A percentile compares a stretch with the other conserved stretches of the same genome.
phyloP scores from a whole-genome alignment of 2,329 filamentous ascomycete genomes.

The Fusarium neocosmosporiellum region DNA sequence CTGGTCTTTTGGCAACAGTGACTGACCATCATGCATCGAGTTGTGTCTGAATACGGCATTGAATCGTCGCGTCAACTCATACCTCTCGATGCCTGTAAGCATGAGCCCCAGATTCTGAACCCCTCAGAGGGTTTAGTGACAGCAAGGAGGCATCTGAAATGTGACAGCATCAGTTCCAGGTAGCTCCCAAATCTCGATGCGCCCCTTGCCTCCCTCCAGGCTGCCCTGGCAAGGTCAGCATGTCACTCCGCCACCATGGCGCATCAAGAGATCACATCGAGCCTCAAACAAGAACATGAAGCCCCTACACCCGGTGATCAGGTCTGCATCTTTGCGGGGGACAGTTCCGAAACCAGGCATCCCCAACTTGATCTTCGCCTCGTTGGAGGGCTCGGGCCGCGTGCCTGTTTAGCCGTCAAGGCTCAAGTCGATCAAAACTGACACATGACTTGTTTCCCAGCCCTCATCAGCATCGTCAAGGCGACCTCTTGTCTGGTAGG shows the following conservation, averaged over 20 bases:
- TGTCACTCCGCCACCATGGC: conserved; percentile 24
- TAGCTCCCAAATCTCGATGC: conserved; percentile 14
- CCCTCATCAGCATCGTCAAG: conserved; percentile 20
- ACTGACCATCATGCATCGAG: conserved; percentile 5
- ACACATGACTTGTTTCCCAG: conserved; percentile 31
- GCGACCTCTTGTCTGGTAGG: conserved; percentile 5
- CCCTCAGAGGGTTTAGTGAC: conserved; percentile 13
- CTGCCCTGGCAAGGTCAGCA: conserved; percentile 21
- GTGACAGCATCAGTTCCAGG: conserved; percentile 25
- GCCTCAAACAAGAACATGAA: conserved; percentile 6
- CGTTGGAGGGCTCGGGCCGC: conserved; percentile 26
- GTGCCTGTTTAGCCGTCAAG: conserved; percentile 33
- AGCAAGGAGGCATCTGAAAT: conserved; percentile 32
- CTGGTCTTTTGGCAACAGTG: background rate
- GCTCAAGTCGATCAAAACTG: conserved; percentile 18
- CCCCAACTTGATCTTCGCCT: conserved; percentile 25
- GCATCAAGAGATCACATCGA: conserved; percentile 31
- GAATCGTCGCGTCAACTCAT: background rate
- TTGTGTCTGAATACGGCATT: background rate
- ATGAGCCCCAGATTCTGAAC: background rate
- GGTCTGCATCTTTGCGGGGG: conserved; percentile 21
- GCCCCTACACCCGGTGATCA: conserved; percentile 14
- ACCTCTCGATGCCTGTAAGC: background rate
- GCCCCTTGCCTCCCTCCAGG: conserved; percentile 27
- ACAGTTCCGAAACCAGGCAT: conserved; percentile 16